Evolutionary conservation across 768 basidiomycete species (phyloP), one percentile per base, ranked within the genome.

Genomic region (Suillus ampliporus): DNA sequence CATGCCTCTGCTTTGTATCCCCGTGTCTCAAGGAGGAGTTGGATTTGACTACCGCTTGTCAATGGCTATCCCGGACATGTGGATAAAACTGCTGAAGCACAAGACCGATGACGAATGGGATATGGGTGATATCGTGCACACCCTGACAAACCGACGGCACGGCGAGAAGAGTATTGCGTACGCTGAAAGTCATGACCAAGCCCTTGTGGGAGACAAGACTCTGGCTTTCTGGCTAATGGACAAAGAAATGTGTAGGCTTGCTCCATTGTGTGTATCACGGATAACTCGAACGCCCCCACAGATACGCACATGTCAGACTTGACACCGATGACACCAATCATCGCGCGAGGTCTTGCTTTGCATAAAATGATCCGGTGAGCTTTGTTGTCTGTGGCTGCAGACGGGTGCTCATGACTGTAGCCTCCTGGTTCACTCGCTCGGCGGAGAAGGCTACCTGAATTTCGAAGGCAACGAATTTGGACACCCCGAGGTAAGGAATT

Each of bases 221-320:
- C 71, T 99, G 50, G 97, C 97, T 4, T 99, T 99, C 78, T 99
- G 97, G 97, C 78, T 99, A 62, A 99, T 99, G 97, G 97, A 99
- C 77, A 97, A 97, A 78, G 97, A 99, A 77, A 99, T 99, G 97
- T 98, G 96, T 95, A 82, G 69, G 87, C 81, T 38, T 21, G 1
- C 52, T 60, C 23, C 28, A 38, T 43, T 41, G 1, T 41, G 6
- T 52, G 23, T 41, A 46, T 23, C 26, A 35, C 26, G 19, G 6
- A 23, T 44, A 14, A 46, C 2, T 26, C 31, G 59, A 52, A 44
- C 34, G 58, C 52, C 64, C 50, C 65, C 50, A 54, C 40, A 95
- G 94, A 97, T 76, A 94, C 94, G 4, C 84, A 96, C 76, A 99
- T 99, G 97, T 96, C 94, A 31, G 91, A 95, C 72, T 43, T 96